Evolutionary conservation across 306 rosid genomes (phyloP).

Genomic region (Mimosa pudica): DNA sequence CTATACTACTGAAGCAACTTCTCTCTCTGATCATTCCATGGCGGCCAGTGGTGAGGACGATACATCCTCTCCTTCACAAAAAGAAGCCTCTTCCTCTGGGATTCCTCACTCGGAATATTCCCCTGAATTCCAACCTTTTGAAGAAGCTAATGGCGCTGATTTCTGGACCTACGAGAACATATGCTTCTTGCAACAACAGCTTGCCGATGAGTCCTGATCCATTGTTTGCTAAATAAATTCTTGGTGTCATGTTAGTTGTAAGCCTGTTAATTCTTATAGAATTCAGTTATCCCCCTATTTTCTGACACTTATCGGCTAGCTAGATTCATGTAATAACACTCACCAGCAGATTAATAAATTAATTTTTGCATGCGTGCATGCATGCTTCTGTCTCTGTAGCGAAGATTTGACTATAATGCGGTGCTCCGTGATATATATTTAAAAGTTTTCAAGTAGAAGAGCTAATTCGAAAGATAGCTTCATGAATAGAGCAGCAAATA

Average conservation of each 20-base stretch:
- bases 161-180: constrained; percentile 77
- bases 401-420: neutral
- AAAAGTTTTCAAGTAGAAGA: neutral
- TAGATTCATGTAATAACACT: neutral
- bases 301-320: neutral
- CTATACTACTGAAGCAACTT: neutral
- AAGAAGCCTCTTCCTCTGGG: constrained; percentile 3
- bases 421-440: neutral
- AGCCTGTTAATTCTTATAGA: neutral
- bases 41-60: neutral
- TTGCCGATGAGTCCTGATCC: constrained; percentile 31
- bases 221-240: neutral
- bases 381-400: neutral
- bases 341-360: neutral
- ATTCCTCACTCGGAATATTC: constrained; percentile 6
- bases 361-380: neutral
- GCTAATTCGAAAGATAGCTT: neutral
- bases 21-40: constrained; percentile 24
- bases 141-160: constrained; percentile 30
- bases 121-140: constrained; percentile 16
- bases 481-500: neutral
- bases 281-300: neutral
- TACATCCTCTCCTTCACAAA: constrained; percentile 6
- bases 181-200: constrained; percentile 60
- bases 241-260: neutral